phyloP scores from a whole-genome alignment of 1,284 basidiomycete genomes.

The Serendipita sp. region DNA sequence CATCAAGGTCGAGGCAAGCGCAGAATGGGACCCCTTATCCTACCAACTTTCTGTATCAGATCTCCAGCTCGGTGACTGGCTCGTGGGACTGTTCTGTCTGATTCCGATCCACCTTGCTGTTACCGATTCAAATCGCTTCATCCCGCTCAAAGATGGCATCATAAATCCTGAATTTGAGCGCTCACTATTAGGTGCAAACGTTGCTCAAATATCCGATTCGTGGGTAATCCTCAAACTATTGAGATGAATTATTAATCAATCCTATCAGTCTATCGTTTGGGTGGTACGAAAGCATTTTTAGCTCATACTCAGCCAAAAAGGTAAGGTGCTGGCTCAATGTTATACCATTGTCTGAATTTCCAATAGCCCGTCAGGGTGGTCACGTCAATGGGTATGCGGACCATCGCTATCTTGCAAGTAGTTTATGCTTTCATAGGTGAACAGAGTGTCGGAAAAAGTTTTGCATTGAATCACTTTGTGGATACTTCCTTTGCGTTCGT shows the following conservation, averaged over 20 bases:
- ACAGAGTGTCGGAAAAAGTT: slow-evolving; percentile 46
- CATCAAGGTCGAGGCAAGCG: slow-evolving; percentile 21
- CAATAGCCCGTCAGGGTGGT: slow-evolving; percentile 44
- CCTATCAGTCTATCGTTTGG: slow-evolving; percentile 32
- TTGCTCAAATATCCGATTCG: slow-evolving; percentile 19
- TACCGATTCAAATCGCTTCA: slow-evolving; percentile 41
- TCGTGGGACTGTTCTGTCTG: slow-evolving; percentile 44
- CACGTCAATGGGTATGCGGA: slow-evolving; percentile 42
- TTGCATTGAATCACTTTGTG: slow-evolving; percentile 15
- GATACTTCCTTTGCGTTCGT: slow-evolving; percentile 14
- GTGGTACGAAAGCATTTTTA: slow-evolving; percentile 52
- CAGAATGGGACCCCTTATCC: slow-evolving; percentile 13
- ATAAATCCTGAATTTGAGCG: slow-evolving; percentile 35
- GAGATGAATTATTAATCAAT: not conserved
- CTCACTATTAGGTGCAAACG: slow-evolving; percentile 40
- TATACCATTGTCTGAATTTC: not conserved
- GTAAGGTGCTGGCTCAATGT: slow-evolving; percentile 20
- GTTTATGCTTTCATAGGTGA: slow-evolving; percentile 24
- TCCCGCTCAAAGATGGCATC: slow-evolving; percentile 46
- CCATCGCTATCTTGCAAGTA: not conserved
- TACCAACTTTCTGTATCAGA: slow-evolving; percentile 20
- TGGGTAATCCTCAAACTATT: not conserved
- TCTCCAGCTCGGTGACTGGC: slow-evolving; percentile 43
- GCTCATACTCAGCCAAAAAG: slow-evolving; percentile 45
- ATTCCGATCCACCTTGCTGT: slow-evolving; percentile 51